phyloP scores from a whole-genome alignment of 139 green algal genomes.

The Ettlia oleoabundans region DNA sequence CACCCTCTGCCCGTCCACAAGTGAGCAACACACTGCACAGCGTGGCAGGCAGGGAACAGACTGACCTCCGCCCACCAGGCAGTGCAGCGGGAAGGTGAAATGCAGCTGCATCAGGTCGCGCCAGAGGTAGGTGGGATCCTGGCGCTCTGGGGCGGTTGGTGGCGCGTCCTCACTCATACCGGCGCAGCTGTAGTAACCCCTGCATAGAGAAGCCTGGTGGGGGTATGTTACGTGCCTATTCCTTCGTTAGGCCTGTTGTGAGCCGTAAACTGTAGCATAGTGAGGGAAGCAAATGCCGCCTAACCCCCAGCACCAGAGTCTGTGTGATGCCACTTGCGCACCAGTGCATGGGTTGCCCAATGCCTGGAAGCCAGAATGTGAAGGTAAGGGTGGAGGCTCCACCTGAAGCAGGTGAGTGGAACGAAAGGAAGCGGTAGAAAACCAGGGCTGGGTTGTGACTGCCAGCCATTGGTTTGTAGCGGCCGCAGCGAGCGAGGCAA shows the following conservation, averaged over 20 bases:
- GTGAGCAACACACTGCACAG: no score
- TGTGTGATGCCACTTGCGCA: no score
- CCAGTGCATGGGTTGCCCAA: slow-evolving; percentile 54
- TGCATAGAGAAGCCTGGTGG: no score
- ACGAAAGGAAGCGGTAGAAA: background rate
- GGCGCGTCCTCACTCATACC: slow-evolving; percentile 37
- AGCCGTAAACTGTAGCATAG: no score
- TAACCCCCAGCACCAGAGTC: no score
- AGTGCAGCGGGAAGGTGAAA: slow-evolving; percentile 60
- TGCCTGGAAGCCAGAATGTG: slow-evolving; percentile 50
- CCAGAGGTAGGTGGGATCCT: slow-evolving; percentile 54
- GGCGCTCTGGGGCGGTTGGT: background rate
- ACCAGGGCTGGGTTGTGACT: background rate
- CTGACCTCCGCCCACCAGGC: slow-evolving; percentile 68
- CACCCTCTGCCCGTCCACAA: no score
- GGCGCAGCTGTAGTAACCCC: slow-evolving; percentile 58
- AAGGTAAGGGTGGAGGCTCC: slow-evolving; percentile 19
- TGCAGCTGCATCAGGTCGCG: slow-evolving; percentile 59
- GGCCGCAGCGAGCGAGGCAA: no score
- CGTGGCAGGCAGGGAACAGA: no score
- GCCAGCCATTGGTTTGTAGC: no score
- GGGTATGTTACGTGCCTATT: no score
- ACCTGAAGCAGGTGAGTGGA: slow-evolving; percentile 15
- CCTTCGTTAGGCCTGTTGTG: no score
- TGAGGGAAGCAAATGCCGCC: no score